Evolutionary conservation across 2,329 filamentous ascomycete genomes (phyloP), one percentile per base, ranked within the genome.

Genomic region (Lachnellula arida): DNA sequence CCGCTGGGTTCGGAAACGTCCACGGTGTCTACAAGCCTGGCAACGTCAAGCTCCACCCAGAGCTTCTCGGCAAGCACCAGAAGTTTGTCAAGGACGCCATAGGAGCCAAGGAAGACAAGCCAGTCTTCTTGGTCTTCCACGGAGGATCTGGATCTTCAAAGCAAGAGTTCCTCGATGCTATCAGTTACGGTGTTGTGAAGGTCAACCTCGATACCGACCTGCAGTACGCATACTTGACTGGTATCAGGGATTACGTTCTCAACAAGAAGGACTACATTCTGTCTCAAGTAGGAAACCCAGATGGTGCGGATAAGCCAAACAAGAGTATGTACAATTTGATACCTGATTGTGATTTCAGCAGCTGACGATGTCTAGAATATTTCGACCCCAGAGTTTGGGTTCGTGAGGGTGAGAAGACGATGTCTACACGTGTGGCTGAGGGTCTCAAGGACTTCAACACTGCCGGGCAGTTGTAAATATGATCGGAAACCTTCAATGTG

Each of bases 41-140:
- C 69, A 97, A 97, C 77, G 94, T 97, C 77, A 90, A 90, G 78
- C 87, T 99, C 63, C 91, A 96, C 80, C 94, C 94, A 56, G 90
- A 96, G 78, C 87, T 99, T 51, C 89, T 99, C 68, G 83, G 84
- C 76, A 97, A 97, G 88, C 94, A 99, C 85, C 94, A 99, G 81
- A 81, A 81, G 63, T 91, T 88, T 76, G 90, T 97, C 75, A 85
- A 90, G 76, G 85, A 93, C 76, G 84, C 95, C 80, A 84, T 87
- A 63, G 75, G 76, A 65, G 77, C 82, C 69, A 78, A 81, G 67
- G 83, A 89, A 64, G 82, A 89, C 72, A 97, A 97, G 87, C 94
- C 94, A 66, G 89, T 97, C 72, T 97, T 92, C 86, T 91, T 99
- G 71, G 94, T 99, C 75, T 99, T 99, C 88, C 94, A 99, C 83